Evolutionary conservation across 441 rosid genomes (phyloP).

Genomic region (Theobroma grandiflorum): DNA sequence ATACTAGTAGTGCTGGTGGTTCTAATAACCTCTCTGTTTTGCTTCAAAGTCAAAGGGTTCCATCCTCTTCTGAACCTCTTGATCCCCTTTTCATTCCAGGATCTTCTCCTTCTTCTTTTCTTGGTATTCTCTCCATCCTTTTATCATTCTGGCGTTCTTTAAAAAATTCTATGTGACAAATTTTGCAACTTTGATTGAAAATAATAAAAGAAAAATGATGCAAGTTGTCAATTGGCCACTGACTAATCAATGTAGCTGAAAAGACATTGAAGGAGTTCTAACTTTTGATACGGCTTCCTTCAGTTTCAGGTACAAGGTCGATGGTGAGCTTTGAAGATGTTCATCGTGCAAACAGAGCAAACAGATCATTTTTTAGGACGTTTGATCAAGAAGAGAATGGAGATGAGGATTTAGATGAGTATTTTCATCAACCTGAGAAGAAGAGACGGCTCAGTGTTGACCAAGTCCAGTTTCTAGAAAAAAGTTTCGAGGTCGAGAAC

Average conservation of each 20-base stretch:
- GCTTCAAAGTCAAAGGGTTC: slow-evolving; percentile 47
- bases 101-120: slow-evolving; percentile 56
- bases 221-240: not conserved
- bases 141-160: not conserved
- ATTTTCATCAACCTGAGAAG: slow-evolving; percentile 71
- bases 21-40: slow-evolving; percentile 47
- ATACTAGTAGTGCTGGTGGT: slow-evolving; percentile 19
- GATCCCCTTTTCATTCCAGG: slow-evolving; percentile 57
- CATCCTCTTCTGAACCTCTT: slow-evolving; percentile 42
- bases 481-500: slow-evolving; percentile 73
- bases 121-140: slow-evolving; percentile 41
- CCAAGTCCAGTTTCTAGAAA: slow-evolving; percentile 76
- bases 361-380: slow-evolving; percentile 44
- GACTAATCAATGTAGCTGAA: not conserved
- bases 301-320: slow-evolving; percentile 57
- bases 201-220: not conserved
- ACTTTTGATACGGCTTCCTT: not conserved
- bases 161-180: not conserved
- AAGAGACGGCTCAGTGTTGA: slow-evolving; percentile 60
- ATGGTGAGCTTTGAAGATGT: slow-evolving; percentile 68
- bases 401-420: slow-evolving; percentile 69
- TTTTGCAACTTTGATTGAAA: not conserved
- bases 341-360: slow-evolving; percentile 42
- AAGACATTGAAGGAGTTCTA: not conserved
- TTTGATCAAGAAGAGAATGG: slow-evolving; percentile 56